Conservation (phyloP, 495 filamentous ascomycete species). For the Letharia lupina region DNA sequence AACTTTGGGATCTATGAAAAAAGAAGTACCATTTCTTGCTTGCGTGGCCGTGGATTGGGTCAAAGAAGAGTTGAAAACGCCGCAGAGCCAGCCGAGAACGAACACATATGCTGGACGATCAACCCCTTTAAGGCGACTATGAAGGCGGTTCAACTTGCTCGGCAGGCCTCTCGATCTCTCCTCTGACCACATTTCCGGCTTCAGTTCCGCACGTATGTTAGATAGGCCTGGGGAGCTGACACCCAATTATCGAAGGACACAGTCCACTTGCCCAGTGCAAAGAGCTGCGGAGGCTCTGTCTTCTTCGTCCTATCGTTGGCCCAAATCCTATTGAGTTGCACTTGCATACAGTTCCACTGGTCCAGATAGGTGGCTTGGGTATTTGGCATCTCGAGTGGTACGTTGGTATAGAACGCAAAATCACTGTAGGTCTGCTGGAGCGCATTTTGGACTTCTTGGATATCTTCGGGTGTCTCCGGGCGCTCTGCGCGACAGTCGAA, state of each 20-base stretch:
- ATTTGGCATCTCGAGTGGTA: neutral
- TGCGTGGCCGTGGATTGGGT: neutral
- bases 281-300: neutral
- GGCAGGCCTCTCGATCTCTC: neutral
- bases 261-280: neutral
- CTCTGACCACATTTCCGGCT: neutral
- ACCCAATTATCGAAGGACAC: neutral
- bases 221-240: neutral
- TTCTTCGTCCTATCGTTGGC: neutral
- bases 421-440: too few species aligned
- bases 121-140: neutral
- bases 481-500: too few species aligned
- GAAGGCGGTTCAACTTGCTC: neutral
- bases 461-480: neutral
- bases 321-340: neutral
- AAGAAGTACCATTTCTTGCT: neutral
- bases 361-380: neutral
- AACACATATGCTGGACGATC: neutral
- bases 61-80: neutral
- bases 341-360: neutral
- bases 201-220: neutral
- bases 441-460: neutral
- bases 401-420: neutral
- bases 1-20: too few species aligned
- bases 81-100: neutral